Evolutionary conservation across 2,329 filamentous ascomycete species (phyloP), one percentile per base, ranked within the genome.

Genomic region (Arthroderma sp.): DNA sequence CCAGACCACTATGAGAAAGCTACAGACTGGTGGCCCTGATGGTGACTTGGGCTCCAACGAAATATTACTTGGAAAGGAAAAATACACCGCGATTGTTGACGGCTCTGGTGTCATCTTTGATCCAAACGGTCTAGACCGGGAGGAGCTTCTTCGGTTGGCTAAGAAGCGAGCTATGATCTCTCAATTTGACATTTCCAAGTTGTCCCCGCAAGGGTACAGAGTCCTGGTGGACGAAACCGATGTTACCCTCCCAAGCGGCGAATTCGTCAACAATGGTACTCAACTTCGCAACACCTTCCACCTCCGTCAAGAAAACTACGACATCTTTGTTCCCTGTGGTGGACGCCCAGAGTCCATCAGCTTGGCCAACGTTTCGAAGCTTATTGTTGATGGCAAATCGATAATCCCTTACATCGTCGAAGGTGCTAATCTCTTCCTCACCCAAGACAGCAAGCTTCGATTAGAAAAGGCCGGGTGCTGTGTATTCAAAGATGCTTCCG

Each of bases 271-370:
- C 67, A 96, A 95, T 64, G 91, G 91, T 47, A 96, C 86, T 30
- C 75, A 82, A 2, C 98, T 98, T 83, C 86, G 91, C 50, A 98
- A 98, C 70, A 93, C 87, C 22, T 98, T 89, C 74, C 91, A 98
- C 61, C 76, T 96, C 40, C 85, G 89, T 40, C 76, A 81, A 48
- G 80, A 74, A 11, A 77, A 83, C 44, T 66, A 85, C 45, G 91
- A 98, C 59, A 74, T 80, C 44, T 96, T 98, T 59, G 91, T 98
- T 22, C 91, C 91, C 29, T 98, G 91, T 56, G 91, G 91, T 68
- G 91, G 91, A 46, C 85, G 91, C 27, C 91, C 91, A 1, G 91
- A 96, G 66, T 95, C 89, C 1, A 94, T 98, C 54, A 89, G 98
- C 61, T 77, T 96, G 47, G 82, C 85, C 45, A 85, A 82, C 5